Evolutionary conservation across 106 monocot genomes (phyloP), one percentile per base, ranked within the genome.

Genomic region (Allium fistulosum): DNA sequence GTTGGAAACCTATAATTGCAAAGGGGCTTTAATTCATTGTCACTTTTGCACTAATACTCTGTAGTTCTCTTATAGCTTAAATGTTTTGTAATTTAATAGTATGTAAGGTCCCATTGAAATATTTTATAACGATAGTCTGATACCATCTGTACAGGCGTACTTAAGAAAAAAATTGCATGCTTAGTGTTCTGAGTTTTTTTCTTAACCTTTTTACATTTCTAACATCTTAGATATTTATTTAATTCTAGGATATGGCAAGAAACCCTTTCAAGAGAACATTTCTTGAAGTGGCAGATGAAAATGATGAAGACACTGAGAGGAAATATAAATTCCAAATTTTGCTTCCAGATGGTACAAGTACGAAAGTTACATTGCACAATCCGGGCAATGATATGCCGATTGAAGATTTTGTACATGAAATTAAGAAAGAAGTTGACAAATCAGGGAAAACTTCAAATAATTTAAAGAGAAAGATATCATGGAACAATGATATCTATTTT

Each of bases 301-400:
- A 51, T 37, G 69, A 69, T 63, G 72, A 72, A 28, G 68, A 63
- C 46, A 53, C 53, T 18, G 56, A 48, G 9, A 79, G 63, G 26
- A 49, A 53, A 4, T 80, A 80, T 59, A 69, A 53, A 66, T 80
- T 80, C 48, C 68, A 80, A 17, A 70, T 80, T 11, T 65, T 74
- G 37, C 58, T 80, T 58, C 80, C 80, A n/a, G 52, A 75, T 50
- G 80, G 80, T 12, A 12, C 56, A 11, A 75, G n/a, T 52, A 70
- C 70, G 11, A 53, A 14, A 1, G 1, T 80, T 11, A 71, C 51
- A 15, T 51, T 80, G 18, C 70, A 27, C 37, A 69, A 80, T 63
- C 80, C 74, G 22, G 50, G 52, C 15, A 68, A 80, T 1, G 74
- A 75, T 13, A 80, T 80, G 64, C 60, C 46, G 8, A 14, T 80